Conservation (phyloP, 768 basidiomycete genomes). For the Rubroboletus satanas region DNA sequence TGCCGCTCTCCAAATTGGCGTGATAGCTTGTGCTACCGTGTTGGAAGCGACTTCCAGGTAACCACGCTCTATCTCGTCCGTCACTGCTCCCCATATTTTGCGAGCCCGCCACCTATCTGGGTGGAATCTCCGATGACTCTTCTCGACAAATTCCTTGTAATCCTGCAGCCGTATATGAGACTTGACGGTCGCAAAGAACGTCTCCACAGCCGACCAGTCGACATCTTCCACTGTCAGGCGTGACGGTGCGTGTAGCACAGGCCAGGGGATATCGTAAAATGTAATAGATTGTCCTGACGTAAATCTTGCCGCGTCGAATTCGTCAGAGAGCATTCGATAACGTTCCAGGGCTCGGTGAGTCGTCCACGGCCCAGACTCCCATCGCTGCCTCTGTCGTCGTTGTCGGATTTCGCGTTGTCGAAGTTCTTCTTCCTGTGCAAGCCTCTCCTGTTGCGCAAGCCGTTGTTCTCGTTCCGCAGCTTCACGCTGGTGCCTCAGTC, state of each 20-base stretch:
- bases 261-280: constrained; percentile 72
- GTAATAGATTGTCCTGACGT: constrained; percentile 47
- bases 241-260: constrained; percentile 54
- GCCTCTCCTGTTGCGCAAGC: constrained; percentile 24
- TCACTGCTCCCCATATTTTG: constrained; percentile 54
- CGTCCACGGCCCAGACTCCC: constrained; percentile 63
- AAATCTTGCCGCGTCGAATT: constrained; percentile 63
- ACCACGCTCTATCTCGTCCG: constrained; percentile 53
- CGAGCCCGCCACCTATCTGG: constrained; percentile 77
- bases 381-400: constrained; percentile 49
- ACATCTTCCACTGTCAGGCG: constrained; percentile 59
- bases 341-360: constrained; percentile 64
- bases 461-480: constrained; percentile 23
- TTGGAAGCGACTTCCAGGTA: constrained; percentile 69
- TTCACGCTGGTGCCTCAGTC: constrained; percentile 23
- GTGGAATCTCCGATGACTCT: constrained; percentile 72
- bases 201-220: constrained; percentile 66
- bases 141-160: constrained; percentile 62
- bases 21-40: constrained; percentile 70
- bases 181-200: constrained; percentile 58
- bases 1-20: constrained; percentile 58
- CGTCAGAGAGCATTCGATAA: constrained; percentile 55
- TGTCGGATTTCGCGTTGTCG: constrained; percentile 39
- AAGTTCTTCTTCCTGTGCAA: constrained; percentile 32
- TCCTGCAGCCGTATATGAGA: constrained; percentile 54